phyloP scores from a whole-genome alignment of 2,329 filamentous ascomycete genomes.

The Lasiodiplodia gonubiensis region DNA sequence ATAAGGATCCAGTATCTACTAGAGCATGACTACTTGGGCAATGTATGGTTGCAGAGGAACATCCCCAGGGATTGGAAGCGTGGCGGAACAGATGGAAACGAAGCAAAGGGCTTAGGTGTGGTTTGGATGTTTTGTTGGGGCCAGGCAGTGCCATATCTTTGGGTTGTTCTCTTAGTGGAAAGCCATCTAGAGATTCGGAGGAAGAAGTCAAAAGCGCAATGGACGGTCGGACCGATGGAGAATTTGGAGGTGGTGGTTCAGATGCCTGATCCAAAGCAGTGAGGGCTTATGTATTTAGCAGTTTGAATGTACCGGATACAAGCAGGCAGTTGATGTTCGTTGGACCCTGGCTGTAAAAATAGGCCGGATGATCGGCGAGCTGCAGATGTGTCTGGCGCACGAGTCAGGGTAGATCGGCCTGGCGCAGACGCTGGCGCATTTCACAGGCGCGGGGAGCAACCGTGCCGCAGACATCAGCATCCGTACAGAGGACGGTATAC shows the following conservation, averaged over 20 bases:
- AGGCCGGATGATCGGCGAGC: slow-evolving; percentile 3
- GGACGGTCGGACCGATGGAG: slow-evolving; percentile 39
- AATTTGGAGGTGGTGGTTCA: slow-evolving; percentile 62
- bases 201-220: slow-evolving; percentile 11
- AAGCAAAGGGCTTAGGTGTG: slow-evolving; percentile 39
- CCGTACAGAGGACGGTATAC: not conserved
- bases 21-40: slow-evolving; percentile 63
- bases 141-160: slow-evolving; percentile 71
- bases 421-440: not conserved
- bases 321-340: not conserved
- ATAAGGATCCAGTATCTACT: slow-evolving; percentile 66
- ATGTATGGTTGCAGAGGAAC: slow-evolving; percentile 51
- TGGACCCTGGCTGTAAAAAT: not conserved
- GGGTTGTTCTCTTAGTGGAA: slow-evolving; percentile 49
- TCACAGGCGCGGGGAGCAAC: not conserved
- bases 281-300: not conserved
- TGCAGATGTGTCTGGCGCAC: not conserved
- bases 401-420: slow-evolving; percentile 11
- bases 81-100: slow-evolving; percentile 40
- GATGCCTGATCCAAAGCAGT: slow-evolving; percentile 47
- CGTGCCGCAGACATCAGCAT: not conserved
- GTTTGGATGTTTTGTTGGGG: slow-evolving; percentile 81
- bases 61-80: slow-evolving; percentile 46
- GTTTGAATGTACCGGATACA: not conserved
- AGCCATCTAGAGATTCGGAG: slow-evolving; percentile 16